These are phyloP conservation scores for Colletotrichum nymphaeae DNA, from an alignment of 2,329 filamentous ascomycete species.

Conservation along the genomic window DNA sequence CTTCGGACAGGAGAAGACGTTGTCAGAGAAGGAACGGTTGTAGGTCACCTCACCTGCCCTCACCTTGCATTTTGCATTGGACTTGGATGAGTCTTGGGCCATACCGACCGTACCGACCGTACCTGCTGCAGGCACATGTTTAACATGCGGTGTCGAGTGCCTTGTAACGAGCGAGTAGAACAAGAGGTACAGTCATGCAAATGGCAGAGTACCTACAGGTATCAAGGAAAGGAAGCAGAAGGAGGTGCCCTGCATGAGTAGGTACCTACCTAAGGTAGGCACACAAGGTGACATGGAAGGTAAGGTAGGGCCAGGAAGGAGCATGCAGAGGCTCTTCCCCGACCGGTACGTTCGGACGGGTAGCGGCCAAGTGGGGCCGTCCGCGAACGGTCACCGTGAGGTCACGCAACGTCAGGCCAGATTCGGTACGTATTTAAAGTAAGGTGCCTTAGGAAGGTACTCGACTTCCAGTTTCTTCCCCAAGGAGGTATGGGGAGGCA, in stretches of 20 bases:
- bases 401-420: constrained; percentile 9
- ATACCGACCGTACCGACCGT: not conserved
- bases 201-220: too few species aligned
- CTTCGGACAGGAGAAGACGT: not conserved
- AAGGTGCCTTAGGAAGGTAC: too few species aligned
- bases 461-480: not conserved
- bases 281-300: too few species aligned
- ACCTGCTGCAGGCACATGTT: not conserved
- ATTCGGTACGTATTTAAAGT: not conserved
- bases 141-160: not conserved
- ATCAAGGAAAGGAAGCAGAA: not conserved
- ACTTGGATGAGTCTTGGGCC: not conserved
- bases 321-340: not conserved
- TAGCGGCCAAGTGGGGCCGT: constrained; percentile 25
- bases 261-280: too few species aligned
- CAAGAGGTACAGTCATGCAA: too few species aligned
- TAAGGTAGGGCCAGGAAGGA: not conserved
- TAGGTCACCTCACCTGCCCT: not conserved
- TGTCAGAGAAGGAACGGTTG: not conserved
- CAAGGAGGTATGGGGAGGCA: not conserved
- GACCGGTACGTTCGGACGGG: constrained; percentile 21
- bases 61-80: not conserved
- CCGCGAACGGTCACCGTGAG: not conserved
- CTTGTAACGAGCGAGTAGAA: not conserved
- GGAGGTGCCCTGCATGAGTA: not conserved